phyloP scores from a whole-genome alignment of 306 rosid species.

The Quercus wislizeni region DNA sequence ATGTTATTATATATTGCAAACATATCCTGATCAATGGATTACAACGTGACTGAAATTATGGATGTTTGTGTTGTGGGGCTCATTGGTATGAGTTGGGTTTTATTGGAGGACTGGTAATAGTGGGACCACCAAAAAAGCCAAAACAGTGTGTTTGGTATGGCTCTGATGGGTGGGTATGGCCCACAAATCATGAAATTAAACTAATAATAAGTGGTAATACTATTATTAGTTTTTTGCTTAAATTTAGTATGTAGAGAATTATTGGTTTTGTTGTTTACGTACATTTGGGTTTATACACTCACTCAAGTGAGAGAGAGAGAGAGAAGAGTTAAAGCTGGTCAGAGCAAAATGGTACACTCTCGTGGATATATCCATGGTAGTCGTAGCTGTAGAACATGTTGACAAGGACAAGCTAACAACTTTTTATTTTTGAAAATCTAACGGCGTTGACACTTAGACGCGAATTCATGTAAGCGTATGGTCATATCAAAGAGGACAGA shows the following conservation, averaged over 20 bases:
- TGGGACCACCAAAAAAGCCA: slow-evolving; percentile 19
- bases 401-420: slow-evolving; percentile 54
- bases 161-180: slow-evolving; percentile 6
- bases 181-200: neutral
- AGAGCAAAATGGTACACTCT: slow-evolving; percentile 7
- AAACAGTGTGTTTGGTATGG: slow-evolving; percentile 12
- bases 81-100: slow-evolving; percentile 20
- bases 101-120: slow-evolving; percentile 4
- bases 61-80: slow-evolving; percentile 41
- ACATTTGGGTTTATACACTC: slow-evolving; percentile 8
- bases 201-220: neutral
- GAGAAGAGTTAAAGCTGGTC: neutral
- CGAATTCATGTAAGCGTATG: slow-evolving; percentile 27
- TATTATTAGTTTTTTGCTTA: too few relatives aligned
- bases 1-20: neutral
- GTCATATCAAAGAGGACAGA: slow-evolving; percentile 8
- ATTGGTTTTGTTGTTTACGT: neutral
- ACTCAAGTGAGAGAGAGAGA: slow-evolving; percentile 7
- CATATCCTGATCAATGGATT: neutral
- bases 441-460: slow-evolving; percentile 65
- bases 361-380: neutral
- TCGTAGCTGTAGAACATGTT: slow-evolving; percentile 12
- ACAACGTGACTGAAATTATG: slow-evolving; percentile 39
- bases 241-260: neutral
- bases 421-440: slow-evolving; percentile 28